phyloP scores from a whole-genome alignment of 176 grass and related monocot genomes.

The Stipa capillata region DNA sequence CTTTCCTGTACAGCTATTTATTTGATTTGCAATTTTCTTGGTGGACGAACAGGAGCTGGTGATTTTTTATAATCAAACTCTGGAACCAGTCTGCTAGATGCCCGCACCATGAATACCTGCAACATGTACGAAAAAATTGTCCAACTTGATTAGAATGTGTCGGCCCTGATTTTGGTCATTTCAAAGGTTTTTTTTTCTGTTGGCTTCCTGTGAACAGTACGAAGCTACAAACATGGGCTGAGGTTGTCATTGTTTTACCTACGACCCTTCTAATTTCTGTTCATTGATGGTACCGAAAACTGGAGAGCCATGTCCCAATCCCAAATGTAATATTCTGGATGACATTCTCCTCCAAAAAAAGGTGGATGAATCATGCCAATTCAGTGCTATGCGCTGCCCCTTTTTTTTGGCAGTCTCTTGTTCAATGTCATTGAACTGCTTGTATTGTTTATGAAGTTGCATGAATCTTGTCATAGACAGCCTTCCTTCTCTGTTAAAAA shows the following conservation, averaged over 20 bases:
- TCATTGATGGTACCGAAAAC: not conserved
- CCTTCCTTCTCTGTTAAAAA: not conserved
- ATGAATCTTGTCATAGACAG: not conserved
- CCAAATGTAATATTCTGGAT: not conserved
- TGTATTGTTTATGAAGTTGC: not conserved
- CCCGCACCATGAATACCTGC: constrained; percentile 60
- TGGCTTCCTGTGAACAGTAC: too few relatives aligned
- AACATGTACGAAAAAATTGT: constrained; percentile 27
- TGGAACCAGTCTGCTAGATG: constrained; percentile 62
- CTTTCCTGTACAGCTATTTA: not conserved
- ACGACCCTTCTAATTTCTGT: too few relatives aligned
- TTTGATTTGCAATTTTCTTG: not conserved
- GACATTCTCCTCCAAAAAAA: not conserved
- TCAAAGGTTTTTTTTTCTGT: not conserved
- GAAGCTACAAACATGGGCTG: not conserved
- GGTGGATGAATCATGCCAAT: not conserved
- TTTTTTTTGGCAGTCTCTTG: not conserved
- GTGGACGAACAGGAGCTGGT: constrained; percentile 53
- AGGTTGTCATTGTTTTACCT: not conserved
- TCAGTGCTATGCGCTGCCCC: not conserved
- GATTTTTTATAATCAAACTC: constrained; percentile 30
- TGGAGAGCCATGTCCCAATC: not conserved
- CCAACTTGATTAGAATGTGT: not conserved
- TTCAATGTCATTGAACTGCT: not conserved
- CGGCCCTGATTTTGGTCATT: too few relatives aligned